Conservation (phyloP, 1,139 yeast genomes). For the Hemisphaericaspora subhashii region DNA sequence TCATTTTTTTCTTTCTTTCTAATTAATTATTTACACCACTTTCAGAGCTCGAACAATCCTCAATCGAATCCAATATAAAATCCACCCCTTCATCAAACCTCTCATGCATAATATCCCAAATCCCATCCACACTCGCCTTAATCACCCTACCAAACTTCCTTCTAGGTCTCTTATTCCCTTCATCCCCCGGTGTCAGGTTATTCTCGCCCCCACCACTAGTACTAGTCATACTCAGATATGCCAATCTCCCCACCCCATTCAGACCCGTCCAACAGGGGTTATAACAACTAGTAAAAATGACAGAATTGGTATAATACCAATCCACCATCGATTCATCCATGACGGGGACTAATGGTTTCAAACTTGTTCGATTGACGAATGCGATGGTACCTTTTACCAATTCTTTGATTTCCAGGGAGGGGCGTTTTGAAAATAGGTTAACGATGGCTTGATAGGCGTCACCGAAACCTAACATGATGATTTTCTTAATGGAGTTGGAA, state of each 20-base stretch:
- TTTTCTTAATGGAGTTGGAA: slow-evolving; percentile 61
- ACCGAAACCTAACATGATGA: slow-evolving; percentile 86
- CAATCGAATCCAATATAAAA: slow-evolving; percentile 75
- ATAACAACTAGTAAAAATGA: slow-evolving; percentile 71
- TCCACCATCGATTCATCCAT: slow-evolving; percentile 88
- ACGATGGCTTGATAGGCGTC: slow-evolving; percentile 87
- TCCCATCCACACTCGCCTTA: slow-evolving; percentile 68
- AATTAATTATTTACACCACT: too few species aligned
- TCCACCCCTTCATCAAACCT: slow-evolving; percentile 84
- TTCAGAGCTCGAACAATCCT: slow-evolving; percentile 40
- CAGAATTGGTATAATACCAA: slow-evolving; percentile 88
- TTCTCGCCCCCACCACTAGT: slow-evolving; percentile 19
- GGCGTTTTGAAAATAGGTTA: slow-evolving; percentile 82
- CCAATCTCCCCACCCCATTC: slow-evolving; percentile 15
- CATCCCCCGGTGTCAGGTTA: too few species aligned
- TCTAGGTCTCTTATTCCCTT: slow-evolving; percentile 70
- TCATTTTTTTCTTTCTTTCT: slow-evolving; percentile 6
- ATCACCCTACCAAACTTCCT: slow-evolving; percentile 88
- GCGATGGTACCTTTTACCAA: slow-evolving; percentile 72
- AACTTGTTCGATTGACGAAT: slow-evolving; percentile 62
- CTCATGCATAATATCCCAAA: slow-evolving; percentile 77
- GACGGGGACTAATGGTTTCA: slow-evolving; percentile 78
- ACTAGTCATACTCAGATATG: too few species aligned
- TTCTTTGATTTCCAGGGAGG: slow-evolving; percentile 53
- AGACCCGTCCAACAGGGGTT: slow-evolving; percentile 76